Conservation (phyloP, 257 asterid genomes). For the Jacaranda mimosifolia region DNA sequence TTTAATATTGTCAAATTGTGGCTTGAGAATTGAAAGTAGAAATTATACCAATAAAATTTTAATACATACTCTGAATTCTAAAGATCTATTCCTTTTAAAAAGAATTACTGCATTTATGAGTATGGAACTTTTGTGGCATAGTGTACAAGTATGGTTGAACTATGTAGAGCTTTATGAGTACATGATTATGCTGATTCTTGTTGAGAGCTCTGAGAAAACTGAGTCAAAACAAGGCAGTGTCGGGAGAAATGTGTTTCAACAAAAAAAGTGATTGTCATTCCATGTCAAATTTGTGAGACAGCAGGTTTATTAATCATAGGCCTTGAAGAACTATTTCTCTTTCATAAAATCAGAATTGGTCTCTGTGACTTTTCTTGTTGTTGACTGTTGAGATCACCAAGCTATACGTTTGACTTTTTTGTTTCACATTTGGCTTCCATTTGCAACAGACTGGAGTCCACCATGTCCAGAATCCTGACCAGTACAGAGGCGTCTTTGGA, state of each 20-base stretch:
- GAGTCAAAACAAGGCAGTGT: background rate
- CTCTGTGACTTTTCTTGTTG: slow-evolving; percentile 7
- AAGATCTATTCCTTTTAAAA: background rate
- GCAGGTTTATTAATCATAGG: background rate
- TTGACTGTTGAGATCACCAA: background rate
- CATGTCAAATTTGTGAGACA: too few relatives aligned
- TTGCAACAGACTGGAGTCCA: slow-evolving; percentile 80
- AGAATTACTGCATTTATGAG: too few relatives aligned
- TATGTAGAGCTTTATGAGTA: background rate
- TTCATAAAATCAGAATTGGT: slow-evolving; percentile 7
- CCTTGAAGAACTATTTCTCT: background rate
- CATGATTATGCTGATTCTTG: slow-evolving; percentile 6
- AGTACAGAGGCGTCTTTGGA: slow-evolving; percentile 88
- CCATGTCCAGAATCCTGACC: slow-evolving; percentile 91
- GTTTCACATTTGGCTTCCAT: slow-evolving; percentile 16
- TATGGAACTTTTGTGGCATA: background rate
- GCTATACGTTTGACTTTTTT: background rate
- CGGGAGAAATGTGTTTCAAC: too few relatives aligned
- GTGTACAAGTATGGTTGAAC: background rate
- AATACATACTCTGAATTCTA: background rate
- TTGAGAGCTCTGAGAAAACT: background rate
- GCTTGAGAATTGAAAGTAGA: background rate
- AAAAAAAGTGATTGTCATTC: too few relatives aligned
- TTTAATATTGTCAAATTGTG: background rate
- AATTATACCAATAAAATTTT: background rate